Base-by-base conservation (phyloP, 306 rosid genomes). In the Herpetospermum pedunculosum region DNA sequence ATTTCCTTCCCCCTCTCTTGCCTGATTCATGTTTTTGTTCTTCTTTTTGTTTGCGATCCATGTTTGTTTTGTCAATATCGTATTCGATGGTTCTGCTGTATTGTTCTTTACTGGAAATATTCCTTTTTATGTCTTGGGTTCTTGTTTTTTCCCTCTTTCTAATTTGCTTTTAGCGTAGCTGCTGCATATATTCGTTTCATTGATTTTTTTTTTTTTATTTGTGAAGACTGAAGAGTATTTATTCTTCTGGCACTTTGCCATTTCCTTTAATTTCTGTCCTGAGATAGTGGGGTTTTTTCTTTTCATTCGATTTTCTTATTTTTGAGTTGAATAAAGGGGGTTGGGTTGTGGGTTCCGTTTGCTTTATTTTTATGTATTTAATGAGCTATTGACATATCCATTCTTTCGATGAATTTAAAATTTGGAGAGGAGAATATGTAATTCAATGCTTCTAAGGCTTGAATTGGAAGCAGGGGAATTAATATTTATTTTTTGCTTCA, bases 71-170 rank as follows among this genome's bases (percentile, higher is more conserved):
- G 35, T 57, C 40, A 46, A 23, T 38, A 70, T 44, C 67, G 54
- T 28, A 18, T 41, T 40, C 9, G 5, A 34, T 43, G 21, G 58
- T 62, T 3, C 28, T 38, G 25, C 35, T 80, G 65, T 58, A 64
- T 73, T 79, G 52, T 72, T 40, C 44, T 72, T 72, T 70, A 23
- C 74, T 46, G 57, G 18, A 29, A 70, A 72, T 72, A 72, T 72
- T 26, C 77, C 2, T 19, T 53, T 35, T 21, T 48, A 26, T 4
- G 35, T 34, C 2, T 16, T 46, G 3, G 18, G n/a, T n/a, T n/a
- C 3, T 21, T 32, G 59, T 29, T 25, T 21, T 60, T 26, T 25
- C 29, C 63, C 13, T 15, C 29, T 48, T 43, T 38, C 57, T 59
- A 21, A 55, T 52, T 26, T 57, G 75, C 40, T 69, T 69, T 69